Percentiles rank a stretch among this genome's conserved stretches.
These are phyloP conservation scores for Scleroderma bovista DNA, from an alignment of 768 basidiomycete genomes.

Conservation along the genomic window DNA sequence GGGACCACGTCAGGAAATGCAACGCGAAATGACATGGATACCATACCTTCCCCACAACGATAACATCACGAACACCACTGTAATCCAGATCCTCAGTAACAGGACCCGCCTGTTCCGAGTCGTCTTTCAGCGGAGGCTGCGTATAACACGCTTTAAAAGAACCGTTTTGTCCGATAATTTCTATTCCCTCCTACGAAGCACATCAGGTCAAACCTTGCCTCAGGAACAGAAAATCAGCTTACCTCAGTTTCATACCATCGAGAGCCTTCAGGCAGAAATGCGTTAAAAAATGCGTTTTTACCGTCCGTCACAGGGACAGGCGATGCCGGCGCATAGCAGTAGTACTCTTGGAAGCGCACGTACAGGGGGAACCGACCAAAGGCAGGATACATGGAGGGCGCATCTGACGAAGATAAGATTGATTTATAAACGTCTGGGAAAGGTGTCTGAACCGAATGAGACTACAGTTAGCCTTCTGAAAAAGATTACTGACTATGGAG, in stretches of 20 bases:
- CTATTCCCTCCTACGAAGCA: slow-evolving; percentile 21
- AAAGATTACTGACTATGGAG: slow-evolving; percentile 33
- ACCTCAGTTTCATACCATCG: slow-evolving; percentile 30
- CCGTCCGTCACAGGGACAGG: slow-evolving; percentile 33
- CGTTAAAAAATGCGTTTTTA: slow-evolving; percentile 35
- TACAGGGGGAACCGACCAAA: slow-evolving; percentile 44
- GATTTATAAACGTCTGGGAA: slow-evolving; percentile 32
- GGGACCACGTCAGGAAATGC: slow-evolving; percentile 1
- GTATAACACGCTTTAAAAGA: slow-evolving; percentile 37
- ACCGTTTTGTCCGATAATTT: slow-evolving; percentile 27
- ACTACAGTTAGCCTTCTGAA: not conserved
- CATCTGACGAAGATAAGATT: slow-evolving; percentile 30
- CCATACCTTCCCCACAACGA: slow-evolving; percentile 49
- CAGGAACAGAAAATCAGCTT: not conserved
- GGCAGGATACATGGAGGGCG: slow-evolving; percentile 31
- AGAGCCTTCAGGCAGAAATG: slow-evolving; percentile 41
- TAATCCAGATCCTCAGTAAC: slow-evolving; percentile 10
- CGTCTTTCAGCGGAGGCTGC: slow-evolving; percentile 24
- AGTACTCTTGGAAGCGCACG: slow-evolving; percentile 45
- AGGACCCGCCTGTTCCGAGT: slow-evolving; percentile 5
- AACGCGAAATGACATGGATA: not conserved
- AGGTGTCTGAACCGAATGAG: slow-evolving; percentile 30
- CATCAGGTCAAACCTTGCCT: not conserved
- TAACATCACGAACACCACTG: slow-evolving; percentile 36
- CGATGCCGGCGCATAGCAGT: slow-evolving; percentile 29